Evolutionary conservation across 2,329 filamentous ascomycete species (phyloP).

Genomic region (Endothia cerciana): DNA sequence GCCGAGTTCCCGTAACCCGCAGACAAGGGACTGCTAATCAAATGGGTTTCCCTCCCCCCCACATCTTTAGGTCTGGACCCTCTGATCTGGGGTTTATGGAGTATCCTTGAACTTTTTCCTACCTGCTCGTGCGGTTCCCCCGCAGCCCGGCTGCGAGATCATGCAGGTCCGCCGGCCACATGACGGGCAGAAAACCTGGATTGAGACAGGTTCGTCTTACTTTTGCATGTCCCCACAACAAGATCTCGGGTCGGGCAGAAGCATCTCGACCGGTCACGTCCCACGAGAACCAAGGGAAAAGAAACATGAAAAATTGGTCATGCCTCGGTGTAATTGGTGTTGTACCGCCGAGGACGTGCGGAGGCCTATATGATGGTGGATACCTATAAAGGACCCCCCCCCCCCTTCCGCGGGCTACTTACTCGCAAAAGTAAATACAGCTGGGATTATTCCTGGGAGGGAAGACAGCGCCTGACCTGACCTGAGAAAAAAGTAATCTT

Average conservation of each 20-base stretch:
- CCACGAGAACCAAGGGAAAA: not conserved
- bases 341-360: no score
- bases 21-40: not conserved
- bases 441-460: no score
- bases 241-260: not conserved
- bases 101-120: not conserved
- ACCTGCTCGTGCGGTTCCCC: not conserved
- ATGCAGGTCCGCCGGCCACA: slow-evolving; percentile 18
- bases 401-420: no score
- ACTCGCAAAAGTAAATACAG: no score
- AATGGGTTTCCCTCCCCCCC: not conserved
- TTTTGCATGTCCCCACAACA: not conserved
- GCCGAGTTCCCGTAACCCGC: slow-evolving; percentile 3
- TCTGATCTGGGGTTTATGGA: not conserved
- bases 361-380: no score
- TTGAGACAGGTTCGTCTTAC: not conserved
- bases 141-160: not conserved
- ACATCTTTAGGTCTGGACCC: not conserved
- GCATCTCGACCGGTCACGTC: not conserved
- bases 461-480: not conserved
- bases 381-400: no score
- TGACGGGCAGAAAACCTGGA: not conserved
- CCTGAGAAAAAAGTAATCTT: not conserved
- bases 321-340: no score
- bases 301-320: not conserved